Base-by-base conservation (phyloP, 495 filamentous ascomycete genomes). In the Daldinia decipiens region DNA sequence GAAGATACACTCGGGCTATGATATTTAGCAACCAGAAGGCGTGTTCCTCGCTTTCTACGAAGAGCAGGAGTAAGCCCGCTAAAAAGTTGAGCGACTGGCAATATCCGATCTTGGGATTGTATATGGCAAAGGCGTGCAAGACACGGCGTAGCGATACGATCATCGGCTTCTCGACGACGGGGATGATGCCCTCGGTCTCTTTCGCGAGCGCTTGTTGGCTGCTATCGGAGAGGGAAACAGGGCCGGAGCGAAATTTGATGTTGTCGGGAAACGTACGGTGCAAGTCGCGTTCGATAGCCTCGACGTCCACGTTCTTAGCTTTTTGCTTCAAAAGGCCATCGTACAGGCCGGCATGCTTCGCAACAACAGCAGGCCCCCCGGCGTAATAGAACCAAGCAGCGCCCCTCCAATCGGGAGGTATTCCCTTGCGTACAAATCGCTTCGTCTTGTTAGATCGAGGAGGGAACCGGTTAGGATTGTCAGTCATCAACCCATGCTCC, bases 51-150 rank as follows among this genome's bases (percentile, higher is more conserved):
- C 90, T 86, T 54, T 86, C 81, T 51, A 98, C 88, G 77, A 99
- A 98, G 0, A 99, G 87, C 7, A 99, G 89, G n/a, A 99, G 85
- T 56, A 98, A 85, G 12, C 94, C 95, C n/a, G 95, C 93, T 61
- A 99, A 86, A 79, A 99, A 99, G 79, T 99, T 99, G 11, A 99
- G 87, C 11, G 93, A 97, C 75, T 99, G 95, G 63, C 95, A 98
- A 76, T 99, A 99, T 19, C 95, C 95, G 72, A 97, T 92, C 62
- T 87, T 85, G 2, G 95, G 94, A 65, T 92, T 94, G 79, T 97
- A 90, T 29, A 97, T 85, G 6, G 95, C 89, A 77, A 97, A 98
- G 8, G 95, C 93, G 71, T 91, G 90, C 38, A 99, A 86, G 8
- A 98, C 93, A 26, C 92, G 88, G 19, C 95, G 89, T 1, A 99